Evolutionary conservation across 352 stramenopile species (phyloP).

Genomic region (Globisporangium echinulatum): DNA sequence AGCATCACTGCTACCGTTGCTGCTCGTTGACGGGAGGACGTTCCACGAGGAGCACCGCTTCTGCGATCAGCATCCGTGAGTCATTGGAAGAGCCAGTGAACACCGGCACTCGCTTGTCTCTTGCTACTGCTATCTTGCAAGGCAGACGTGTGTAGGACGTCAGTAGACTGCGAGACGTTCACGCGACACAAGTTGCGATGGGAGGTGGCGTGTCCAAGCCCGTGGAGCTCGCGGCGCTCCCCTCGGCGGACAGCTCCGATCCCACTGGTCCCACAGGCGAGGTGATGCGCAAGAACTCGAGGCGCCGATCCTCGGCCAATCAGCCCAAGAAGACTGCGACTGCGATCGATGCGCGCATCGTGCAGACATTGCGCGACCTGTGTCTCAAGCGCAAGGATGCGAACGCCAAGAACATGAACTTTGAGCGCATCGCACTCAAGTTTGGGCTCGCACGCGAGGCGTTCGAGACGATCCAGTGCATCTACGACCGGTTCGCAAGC

Average conservation of each 20-base stretch:
- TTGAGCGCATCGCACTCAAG: constrained; percentile 74
- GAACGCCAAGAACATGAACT: constrained; percentile 51
- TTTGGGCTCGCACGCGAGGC: constrained; percentile 56
- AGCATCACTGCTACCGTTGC: too few relatives aligned
- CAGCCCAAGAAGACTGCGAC: constrained; percentile 30
- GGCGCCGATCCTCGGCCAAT: constrained; percentile 4
- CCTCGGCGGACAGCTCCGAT: neutral
- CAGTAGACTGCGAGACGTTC: too few relatives aligned
- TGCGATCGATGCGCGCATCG: constrained; percentile 58
- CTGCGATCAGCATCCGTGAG: too few relatives aligned
- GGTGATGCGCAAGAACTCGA: neutral
- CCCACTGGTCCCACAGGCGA: neutral
- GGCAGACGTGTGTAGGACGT: too few relatives aligned
- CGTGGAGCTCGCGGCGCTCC: neutral
- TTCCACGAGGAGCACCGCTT: too few relatives aligned
- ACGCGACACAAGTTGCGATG: constrained; percentile 14
- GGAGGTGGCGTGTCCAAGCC: constrained; percentile 30
- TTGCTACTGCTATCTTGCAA: too few relatives aligned
- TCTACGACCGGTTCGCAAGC: constrained; percentile 56
- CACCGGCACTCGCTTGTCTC: too few relatives aligned
- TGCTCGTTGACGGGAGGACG: too few relatives aligned
- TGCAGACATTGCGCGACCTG: constrained; percentile 55
- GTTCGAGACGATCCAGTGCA: constrained; percentile 55
- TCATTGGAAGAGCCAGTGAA: too few relatives aligned
- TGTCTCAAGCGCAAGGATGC: constrained; percentile 43